These are phyloP conservation scores for Haplosporangium gracile DNA, from an alignment of 192 early-diverging fungal genomes.

Conservation along the genomic window DNA sequence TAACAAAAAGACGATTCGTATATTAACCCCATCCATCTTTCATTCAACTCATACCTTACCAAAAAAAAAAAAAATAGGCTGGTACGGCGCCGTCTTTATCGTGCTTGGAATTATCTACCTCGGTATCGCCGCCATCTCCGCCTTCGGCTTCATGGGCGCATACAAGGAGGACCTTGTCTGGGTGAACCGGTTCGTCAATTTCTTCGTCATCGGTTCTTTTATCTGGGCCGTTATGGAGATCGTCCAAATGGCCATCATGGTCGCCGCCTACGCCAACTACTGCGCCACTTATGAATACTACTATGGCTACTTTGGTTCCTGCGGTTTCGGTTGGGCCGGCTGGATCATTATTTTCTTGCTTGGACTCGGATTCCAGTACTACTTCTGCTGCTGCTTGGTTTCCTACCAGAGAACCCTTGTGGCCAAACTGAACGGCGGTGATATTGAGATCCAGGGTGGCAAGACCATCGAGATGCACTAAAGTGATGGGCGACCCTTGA, in stretches of 20 bases:
- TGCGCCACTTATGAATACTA: not conserved
- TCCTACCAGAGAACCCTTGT: constrained; percentile 46
- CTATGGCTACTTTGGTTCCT: not conserved
- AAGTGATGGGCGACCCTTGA: not conserved
- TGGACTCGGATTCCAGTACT: constrained; percentile 35
- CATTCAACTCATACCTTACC: not conserved
- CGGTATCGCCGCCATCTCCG: constrained; percentile 21
- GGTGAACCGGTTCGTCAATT: constrained; percentile 29
- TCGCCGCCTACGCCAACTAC: not conserved
- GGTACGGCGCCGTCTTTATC: not conserved
- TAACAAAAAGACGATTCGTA: not conserved
- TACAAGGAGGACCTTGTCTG: constrained; percentile 28
- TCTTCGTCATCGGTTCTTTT: constrained; percentile 31
- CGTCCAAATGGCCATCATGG: constrained; percentile 17
- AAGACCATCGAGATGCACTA: constrained; percentile 23
- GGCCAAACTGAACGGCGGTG: constrained; percentile 4
- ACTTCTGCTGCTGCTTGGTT: constrained; percentile 44
- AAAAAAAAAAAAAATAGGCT: too few species aligned
- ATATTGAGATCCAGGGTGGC: not conserved
- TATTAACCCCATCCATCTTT: not conserved
- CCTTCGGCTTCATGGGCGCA: constrained; percentile 33
- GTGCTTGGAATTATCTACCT: constrained; percentile 37
- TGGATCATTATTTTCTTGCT: constrained; percentile 25
- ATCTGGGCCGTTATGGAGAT: constrained; percentile 30
- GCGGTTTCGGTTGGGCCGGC: constrained; percentile 12